A percentile compares a stretch with the other conserved stretches of the same genome.
These are phyloP conservation scores for Daldinia grandis DNA, from an alignment of 495 filamentous ascomycete species.

Conservation along the genomic window DNA sequence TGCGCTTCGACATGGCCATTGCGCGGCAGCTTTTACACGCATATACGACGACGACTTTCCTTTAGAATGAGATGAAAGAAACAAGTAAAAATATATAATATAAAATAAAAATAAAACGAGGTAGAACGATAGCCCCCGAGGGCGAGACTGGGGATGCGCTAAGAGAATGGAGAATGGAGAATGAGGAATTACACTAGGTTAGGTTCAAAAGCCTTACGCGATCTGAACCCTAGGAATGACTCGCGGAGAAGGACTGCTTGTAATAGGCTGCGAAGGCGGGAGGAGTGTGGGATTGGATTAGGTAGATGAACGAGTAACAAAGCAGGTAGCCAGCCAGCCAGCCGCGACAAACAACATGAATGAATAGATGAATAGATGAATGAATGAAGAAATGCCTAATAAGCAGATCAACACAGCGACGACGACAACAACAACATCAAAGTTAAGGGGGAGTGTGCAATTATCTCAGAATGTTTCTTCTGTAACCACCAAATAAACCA, in stretches of 20 bases:
- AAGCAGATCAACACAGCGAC: not conserved
- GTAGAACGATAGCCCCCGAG: not conserved
- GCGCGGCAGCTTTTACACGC: not conserved
- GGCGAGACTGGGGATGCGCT: slow-evolving; percentile 5
- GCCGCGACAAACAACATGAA: too few species aligned
- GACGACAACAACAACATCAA: not conserved
- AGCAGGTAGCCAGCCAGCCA: not conserved
- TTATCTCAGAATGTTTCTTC: too few species aligned
- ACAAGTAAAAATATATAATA: not conserved
- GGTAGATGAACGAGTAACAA: slow-evolving; percentile 7
- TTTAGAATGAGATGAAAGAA: too few species aligned
- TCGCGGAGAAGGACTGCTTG: slow-evolving; percentile 7
- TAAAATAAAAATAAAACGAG: not conserved
- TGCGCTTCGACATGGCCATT: slow-evolving; percentile 61
- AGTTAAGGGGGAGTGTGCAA: too few species aligned
- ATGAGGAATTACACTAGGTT: not conserved
- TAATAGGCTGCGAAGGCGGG: slow-evolving; percentile 6
- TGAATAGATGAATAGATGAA: too few species aligned
- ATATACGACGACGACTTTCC: not conserved
- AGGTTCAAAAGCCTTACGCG: not conserved
- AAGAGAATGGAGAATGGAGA: not conserved
- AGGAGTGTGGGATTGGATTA: slow-evolving; percentile 16
- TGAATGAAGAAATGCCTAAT: too few species aligned
- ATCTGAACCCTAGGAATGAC: slow-evolving; percentile 10
- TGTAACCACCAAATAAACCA: too few species aligned